phyloP scores from a whole-genome alignment of 257 asterid species.

The Pogostemon cablin region DNA sequence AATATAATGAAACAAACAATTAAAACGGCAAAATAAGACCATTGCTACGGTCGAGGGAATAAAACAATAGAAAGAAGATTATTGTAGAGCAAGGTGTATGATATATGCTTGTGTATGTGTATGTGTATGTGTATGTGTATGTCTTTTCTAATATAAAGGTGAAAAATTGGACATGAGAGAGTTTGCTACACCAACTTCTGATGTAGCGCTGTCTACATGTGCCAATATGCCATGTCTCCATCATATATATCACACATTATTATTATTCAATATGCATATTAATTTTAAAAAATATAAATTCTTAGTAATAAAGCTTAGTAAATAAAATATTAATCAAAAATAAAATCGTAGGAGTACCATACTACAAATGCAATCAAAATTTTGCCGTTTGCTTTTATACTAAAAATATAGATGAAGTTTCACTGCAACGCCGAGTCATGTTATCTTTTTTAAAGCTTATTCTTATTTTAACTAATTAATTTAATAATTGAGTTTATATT shows the following conservation, averaged over 20 bases:
- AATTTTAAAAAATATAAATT: not conserved
- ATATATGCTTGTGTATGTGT: not conserved
- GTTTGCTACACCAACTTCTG: conserved; percentile 67
- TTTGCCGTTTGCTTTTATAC: too few relatives aligned
- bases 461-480: too few relatives aligned
- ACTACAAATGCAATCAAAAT: too few relatives aligned
- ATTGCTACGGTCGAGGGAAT: too few relatives aligned
- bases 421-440: too few relatives aligned
- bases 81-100: not conserved
- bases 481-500: too few relatives aligned
- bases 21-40: too few relatives aligned
- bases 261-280: not conserved
- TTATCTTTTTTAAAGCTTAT: too few relatives aligned
- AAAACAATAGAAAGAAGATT: not conserved
- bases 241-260: not conserved
- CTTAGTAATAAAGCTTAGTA: too few relatives aligned
- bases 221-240: conserved; percentile 33
- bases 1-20: not conserved
- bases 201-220: conserved; percentile 32
- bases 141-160: conserved; percentile 30
- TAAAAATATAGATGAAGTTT: too few relatives aligned
- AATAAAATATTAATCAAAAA: too few relatives aligned
- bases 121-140: not conserved
- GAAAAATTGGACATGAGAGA: conserved; percentile 35
- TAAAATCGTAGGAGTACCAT: too few relatives aligned